Base-by-base conservation (phyloP, 1,284 basidiomycete species). In the Leccinum pallidistipes region DNA sequence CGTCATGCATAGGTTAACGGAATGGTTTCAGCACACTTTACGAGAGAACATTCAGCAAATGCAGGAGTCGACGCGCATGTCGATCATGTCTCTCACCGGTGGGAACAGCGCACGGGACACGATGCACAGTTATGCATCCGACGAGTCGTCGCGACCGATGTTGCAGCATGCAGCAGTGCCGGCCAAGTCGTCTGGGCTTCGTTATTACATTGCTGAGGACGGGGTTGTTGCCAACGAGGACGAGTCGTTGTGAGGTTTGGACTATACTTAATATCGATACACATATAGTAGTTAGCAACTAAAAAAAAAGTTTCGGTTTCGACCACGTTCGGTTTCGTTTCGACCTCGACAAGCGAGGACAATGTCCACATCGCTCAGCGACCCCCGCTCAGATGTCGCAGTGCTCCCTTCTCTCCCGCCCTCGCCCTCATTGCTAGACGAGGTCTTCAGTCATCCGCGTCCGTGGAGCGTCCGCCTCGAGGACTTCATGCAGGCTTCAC, bases 11-110 rank as follows among this genome's bases (percentile, higher is more conserved):
- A 50, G 56, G 16, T 32, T 51, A 27, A 45, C n/a, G n/a, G 34
- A 58, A 57, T 24, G 27, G n/a, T 45, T 62, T 16, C 59, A 90
- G 86, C 88, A 87, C 66, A 83, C 87, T 9, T 87, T 90, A 80
- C 88, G 90, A 63, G 86, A 90, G 77, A 90, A 90, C 72, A 83
- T 92, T 60, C 72, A 87, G 70, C 85, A 89, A 70, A 89, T 91
- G 89, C 83, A 86, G 61, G 87, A 90, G 69, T 85, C 84, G 4
- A 87, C 87, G 14, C 83, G 84, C 57, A 79, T 83, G 61, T 89
- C 87, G 18, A 80, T 88, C 62, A 78, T 87, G 65, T 83, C 85
- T 7, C 71, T 85, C 54, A 79, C 80, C 49, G 65, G 64, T 31
- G 77, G 75, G 52, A 78, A 79, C 55, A 76, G 73, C 62, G 81